Conservation (phyloP, 345 rosid species). For the Murraya paniculata region DNA sequence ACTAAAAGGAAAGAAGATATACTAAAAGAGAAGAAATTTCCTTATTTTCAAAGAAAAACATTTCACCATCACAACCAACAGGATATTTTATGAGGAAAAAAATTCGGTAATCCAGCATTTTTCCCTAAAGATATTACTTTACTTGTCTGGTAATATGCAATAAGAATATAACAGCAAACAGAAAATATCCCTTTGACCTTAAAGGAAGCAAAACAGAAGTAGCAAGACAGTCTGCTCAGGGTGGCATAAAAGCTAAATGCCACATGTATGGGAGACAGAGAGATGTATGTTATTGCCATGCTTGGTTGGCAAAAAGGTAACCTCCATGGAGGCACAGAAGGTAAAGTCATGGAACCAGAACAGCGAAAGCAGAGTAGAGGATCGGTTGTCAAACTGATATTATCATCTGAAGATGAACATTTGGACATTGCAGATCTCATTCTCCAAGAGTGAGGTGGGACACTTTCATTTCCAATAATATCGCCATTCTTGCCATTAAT, state of each 20-base stretch:
- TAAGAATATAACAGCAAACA: neutral
- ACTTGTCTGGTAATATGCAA: neutral
- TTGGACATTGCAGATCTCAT: neutral
- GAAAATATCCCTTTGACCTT: neutral
- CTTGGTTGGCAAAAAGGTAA: neutral
- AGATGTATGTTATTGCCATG: neutral
- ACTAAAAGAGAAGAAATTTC: neutral
- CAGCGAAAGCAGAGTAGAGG: too few species aligned
- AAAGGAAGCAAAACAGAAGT: neutral
- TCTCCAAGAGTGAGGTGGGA: neutral
- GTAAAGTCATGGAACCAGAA: neutral
- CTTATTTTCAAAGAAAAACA: neutral
- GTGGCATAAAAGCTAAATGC: neutral
- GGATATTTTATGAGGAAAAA: neutral
- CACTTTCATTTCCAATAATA: neutral
- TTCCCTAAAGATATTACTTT: neutral
- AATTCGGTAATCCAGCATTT: neutral
- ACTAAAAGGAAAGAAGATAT: neutral
- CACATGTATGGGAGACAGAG: neutral
- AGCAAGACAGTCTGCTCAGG: neutral
- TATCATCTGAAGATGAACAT: neutral
- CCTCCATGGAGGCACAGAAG: neutral
- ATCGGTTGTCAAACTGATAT: too few species aligned
- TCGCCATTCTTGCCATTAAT: neutral
- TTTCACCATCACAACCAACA: neutral